Percentiles rank a stretch among this genome's conserved stretches.
Conservation (phyloP, 768 basidiomycete species). For the Butyriboletus loyo region DNA sequence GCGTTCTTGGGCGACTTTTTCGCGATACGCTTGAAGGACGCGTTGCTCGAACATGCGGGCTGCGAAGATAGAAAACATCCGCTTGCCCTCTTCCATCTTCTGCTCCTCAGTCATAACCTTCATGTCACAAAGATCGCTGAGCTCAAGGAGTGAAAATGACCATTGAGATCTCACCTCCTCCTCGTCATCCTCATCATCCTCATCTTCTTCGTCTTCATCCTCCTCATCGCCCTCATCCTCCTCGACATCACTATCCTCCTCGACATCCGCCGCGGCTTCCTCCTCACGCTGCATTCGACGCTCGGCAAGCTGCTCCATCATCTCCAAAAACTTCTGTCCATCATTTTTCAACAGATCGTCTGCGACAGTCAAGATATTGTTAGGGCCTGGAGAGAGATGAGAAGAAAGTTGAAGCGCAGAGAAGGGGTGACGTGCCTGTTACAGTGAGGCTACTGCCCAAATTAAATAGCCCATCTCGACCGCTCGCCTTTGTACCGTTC, state of each 20-base stretch:
- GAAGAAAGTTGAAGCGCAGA: constrained; percentile 13
- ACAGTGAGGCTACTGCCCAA: constrained; percentile 83
- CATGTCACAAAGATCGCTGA: constrained; percentile 10
- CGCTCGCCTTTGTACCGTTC: constrained; percentile 45
- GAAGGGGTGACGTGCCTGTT: constrained; percentile 50
- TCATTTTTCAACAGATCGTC: constrained; percentile 99
- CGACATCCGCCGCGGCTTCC: constrained; percentile 56
- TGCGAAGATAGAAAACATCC: constrained; percentile 99
- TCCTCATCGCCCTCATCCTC: constrained; percentile 60
- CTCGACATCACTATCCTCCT: constrained; percentile 58
- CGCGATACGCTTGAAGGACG: constrained; percentile 93
- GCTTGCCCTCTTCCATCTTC: constrained; percentile 98
- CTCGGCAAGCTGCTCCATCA: constrained; percentile 99
- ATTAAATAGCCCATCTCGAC: constrained; percentile 70
- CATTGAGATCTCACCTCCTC: constrained; percentile 39
- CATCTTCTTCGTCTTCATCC: constrained; percentile 64
- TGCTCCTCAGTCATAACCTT: constrained; percentile 91
- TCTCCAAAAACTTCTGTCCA: constrained; percentile 98
- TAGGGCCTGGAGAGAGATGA: constrained; percentile 54
- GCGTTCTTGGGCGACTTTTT: constrained; percentile 94
- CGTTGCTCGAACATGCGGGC: constrained; percentile 99
- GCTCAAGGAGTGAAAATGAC: constrained; percentile 2
- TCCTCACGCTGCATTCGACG: constrained; percentile 91
- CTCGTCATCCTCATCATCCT: constrained; percentile 47
- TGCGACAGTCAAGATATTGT: constrained; percentile 96